Conservation (phyloP, 108 stramenopile genomes). For the Nannochloropsis oceanica region DNA sequence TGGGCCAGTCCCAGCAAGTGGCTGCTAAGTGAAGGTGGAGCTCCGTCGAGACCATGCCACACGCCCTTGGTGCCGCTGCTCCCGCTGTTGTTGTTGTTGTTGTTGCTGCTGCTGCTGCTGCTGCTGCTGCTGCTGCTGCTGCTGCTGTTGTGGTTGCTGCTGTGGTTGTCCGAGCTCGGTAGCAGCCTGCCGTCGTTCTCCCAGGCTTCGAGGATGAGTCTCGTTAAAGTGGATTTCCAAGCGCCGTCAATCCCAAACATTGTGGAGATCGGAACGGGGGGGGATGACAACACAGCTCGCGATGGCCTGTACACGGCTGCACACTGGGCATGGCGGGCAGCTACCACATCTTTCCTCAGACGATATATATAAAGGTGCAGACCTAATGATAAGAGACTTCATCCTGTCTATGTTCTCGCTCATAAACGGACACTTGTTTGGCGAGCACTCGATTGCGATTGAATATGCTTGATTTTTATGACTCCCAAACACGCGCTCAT, state of each 20-base stretch:
- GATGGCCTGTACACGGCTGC: too few relatives aligned
- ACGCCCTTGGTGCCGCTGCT: background rate
- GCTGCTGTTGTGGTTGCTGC: background rate
- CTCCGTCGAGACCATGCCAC: conserved; percentile 54
- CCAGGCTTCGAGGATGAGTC: background rate
- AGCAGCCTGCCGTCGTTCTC: background rate
- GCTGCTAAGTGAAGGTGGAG: conserved; percentile 46
- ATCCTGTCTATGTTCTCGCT: too few relatives aligned
- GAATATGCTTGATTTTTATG: too few relatives aligned
- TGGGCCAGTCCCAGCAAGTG: background rate
- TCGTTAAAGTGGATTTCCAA: background rate
- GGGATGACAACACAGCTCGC: too few relatives aligned
- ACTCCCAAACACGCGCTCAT: too few relatives aligned
- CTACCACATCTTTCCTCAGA: too few relatives aligned
- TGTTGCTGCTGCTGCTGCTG: background rate
- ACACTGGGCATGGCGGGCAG: too few relatives aligned
- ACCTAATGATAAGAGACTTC: too few relatives aligned
- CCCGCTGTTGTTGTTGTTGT: background rate
- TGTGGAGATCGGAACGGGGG: too few relatives aligned
- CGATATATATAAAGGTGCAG: too few relatives aligned
- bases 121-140: background rate
- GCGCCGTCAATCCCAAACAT: background rate
- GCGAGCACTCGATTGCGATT: too few relatives aligned
- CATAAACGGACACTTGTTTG: too few relatives aligned
- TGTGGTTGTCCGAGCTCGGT: background rate